Evolutionary conservation across 352 stramenopile species (phyloP).

Genomic region (Globisporangium rhizosaccharum): DNA sequence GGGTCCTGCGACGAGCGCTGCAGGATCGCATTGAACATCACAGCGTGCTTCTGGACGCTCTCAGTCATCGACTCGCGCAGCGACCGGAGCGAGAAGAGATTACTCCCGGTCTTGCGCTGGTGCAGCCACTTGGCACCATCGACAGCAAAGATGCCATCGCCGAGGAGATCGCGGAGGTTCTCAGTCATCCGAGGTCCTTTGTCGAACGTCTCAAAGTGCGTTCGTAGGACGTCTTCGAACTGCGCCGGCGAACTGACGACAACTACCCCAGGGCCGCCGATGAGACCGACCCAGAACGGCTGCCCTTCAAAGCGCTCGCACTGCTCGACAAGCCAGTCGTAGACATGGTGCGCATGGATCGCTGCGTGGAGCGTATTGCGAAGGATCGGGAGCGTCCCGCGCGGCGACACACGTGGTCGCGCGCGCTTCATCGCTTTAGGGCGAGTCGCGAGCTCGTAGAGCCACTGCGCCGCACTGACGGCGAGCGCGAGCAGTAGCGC

Average conservation of each 20-base stretch:
- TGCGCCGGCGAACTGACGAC: constrained; percentile 12
- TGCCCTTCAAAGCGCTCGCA: constrained; percentile 2
- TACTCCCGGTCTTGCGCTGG: constrained; percentile 18
- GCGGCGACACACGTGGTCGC: neutral
- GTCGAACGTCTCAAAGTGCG: constrained; percentile 18
- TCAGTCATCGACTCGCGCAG: constrained; percentile 12
- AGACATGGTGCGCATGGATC: constrained; percentile 6
- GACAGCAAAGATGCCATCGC: constrained; percentile 18
- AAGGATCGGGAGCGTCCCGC: constrained; percentile 12
- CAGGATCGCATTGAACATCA: constrained; percentile 8
- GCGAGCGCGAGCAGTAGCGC: neutral
- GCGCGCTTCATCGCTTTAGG: constrained; percentile 6
- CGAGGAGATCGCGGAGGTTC: constrained; percentile 15
- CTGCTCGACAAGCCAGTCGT: constrained; percentile 8
- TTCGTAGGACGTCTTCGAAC: constrained; percentile 20
- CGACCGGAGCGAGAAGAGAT: constrained; percentile 15
- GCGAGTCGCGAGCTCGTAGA: constrained; percentile 4
- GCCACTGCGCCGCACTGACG: neutral
- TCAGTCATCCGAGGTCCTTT: constrained; percentile 14
- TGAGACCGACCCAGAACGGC: constrained; percentile 8
- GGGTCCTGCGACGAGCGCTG: neutral
- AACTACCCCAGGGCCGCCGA: neutral
- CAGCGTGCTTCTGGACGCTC: constrained; percentile 13
- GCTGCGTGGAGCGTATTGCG: constrained; percentile 13
- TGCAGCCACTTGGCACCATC: constrained; percentile 13